A percentile compares a stretch with the other conserved stretches of the same genome.
phyloP scores from a whole-genome alignment of 495 filamentous ascomycete genomes.

The Aeminium ludgeri region DNA sequence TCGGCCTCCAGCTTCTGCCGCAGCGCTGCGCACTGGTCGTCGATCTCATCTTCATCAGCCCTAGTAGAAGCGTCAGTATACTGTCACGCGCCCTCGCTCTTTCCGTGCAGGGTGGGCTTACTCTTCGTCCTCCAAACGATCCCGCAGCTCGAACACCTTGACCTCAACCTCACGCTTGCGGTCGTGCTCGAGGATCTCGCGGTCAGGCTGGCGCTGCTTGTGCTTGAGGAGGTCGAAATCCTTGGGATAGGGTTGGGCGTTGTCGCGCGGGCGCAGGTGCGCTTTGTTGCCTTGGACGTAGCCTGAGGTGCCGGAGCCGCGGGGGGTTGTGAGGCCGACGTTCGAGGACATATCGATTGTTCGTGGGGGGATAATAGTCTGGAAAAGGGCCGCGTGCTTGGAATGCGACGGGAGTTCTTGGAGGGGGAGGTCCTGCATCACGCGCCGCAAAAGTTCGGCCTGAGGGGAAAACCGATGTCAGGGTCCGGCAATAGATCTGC shows the following conservation, averaged over 20 bases:
- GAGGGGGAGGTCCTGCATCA: too few relatives aligned
- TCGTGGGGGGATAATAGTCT: conserved; percentile 2
- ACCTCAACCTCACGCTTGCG: conserved; percentile 76
- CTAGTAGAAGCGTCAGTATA: conserved; percentile 22
- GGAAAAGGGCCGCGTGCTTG: too few relatives aligned
- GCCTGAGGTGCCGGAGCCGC: conserved; percentile 87
- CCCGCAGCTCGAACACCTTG: conserved; percentile 76
- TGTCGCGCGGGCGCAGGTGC: conserved; percentile 59
- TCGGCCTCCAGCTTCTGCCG: conserved; percentile 45
- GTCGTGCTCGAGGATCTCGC: conserved; percentile 86
- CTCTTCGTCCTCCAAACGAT: conserved; percentile 79
- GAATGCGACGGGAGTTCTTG: too few relatives aligned
- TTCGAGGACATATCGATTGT: conserved; percentile 67
- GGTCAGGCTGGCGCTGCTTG: conserved; percentile 68
- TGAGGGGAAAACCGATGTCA: too few relatives aligned
- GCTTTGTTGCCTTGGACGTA: conserved; percentile 94
- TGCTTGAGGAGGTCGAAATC: conserved; percentile 44
- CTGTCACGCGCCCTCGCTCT: not conserved
- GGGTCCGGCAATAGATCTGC: too few relatives aligned
- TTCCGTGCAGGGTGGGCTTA: conserved; percentile 11
- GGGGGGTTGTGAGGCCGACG: conserved; percentile 89
- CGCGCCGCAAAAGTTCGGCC: too few relatives aligned
- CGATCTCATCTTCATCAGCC: conserved; percentile 66
- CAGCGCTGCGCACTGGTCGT: conserved; percentile 44
- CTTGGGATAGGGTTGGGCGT: conserved; percentile 40